Conservation (phyloP, 306 rosid genomes). For the cucumber (Cucumis sativus) region DNA sequence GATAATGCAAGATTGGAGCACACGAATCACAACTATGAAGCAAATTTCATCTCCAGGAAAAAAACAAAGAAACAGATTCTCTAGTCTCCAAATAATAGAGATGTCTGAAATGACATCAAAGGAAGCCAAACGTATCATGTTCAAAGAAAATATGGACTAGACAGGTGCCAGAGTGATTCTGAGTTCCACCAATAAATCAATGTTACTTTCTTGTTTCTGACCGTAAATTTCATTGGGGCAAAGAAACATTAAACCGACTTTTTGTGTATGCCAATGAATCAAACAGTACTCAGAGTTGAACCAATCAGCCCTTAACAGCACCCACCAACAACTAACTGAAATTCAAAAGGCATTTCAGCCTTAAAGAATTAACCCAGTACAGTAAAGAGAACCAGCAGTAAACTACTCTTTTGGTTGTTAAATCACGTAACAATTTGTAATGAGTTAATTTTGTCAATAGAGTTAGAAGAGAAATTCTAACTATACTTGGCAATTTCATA, state of each 20-base stretch:
- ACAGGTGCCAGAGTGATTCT: neutral
- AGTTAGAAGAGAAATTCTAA: neutral
- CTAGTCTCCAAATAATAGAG: neutral
- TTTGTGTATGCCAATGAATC: neutral
- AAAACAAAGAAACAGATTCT: neutral
- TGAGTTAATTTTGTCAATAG: neutral
- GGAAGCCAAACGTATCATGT: constrained; percentile 1
- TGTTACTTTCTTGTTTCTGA: neutral
- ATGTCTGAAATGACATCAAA: constrained; percentile 4
- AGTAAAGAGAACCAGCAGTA: constrained; percentile 1
- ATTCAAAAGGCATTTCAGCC: neutral
- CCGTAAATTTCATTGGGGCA: neutral
- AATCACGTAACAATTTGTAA: neutral
- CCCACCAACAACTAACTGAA: neutral
- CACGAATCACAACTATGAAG: neutral
- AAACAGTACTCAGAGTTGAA: neutral
- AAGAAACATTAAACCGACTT: neutral
- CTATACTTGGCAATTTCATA: neutral
- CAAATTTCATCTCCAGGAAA: neutral
- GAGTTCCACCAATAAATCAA: neutral
- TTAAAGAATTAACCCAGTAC: neutral
- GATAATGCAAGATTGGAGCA: neutral
- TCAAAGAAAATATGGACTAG: constrained; percentile 2
- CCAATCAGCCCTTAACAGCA: neutral
- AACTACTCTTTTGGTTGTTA: neutral